phyloP scores from a whole-genome alignment of 768 basidiomycete species.

The Paxillus ammoniavirescens region DNA sequence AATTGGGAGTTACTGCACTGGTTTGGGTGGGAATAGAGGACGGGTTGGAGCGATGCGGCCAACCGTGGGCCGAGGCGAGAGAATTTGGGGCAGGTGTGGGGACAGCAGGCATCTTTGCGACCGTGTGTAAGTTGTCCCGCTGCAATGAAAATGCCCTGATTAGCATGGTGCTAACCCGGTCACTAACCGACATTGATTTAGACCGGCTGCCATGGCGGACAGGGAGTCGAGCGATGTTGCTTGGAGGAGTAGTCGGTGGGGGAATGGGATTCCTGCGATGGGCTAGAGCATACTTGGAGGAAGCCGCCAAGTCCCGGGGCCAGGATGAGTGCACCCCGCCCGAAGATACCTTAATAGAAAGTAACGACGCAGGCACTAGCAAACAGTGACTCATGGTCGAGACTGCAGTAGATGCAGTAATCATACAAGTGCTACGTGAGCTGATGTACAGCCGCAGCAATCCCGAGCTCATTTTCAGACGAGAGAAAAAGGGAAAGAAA shows the following conservation, averaged over 20 bases:
- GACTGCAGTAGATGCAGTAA: background rate
- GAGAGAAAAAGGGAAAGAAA: background rate
- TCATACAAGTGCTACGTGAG: background rate
- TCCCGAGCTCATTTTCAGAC: background rate
- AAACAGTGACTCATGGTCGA: background rate
- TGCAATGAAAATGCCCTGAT: background rate
- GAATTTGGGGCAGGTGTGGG: conserved; percentile 66
- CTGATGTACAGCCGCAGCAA: background rate
- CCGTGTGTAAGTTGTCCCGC: conserved; percentile 43
- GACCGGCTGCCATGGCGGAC: conserved; percentile 58
- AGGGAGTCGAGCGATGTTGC: conserved; percentile 43
- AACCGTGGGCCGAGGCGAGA: conserved; percentile 40
- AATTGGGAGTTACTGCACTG: conserved; percentile 45
- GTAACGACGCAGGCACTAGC: background rate
- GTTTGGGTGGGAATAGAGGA: conserved; percentile 53
- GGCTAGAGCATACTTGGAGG: conserved; percentile 31
- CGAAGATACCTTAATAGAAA: background rate
- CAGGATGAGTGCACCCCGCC: conserved; percentile 1
- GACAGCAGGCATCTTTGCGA: conserved; percentile 57
- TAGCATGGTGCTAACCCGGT: background rate
- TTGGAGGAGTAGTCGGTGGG: conserved; percentile 60
- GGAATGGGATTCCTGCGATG: conserved; percentile 48
- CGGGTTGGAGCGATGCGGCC: conserved; percentile 34
- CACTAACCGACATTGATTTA: conserved; percentile 22
- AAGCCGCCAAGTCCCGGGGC: conserved; percentile 15